Percentiles rank a stretch among this genome's conserved stretches.
Evolutionary conservation across 768 basidiomycete genomes (phyloP).

Genomic region (Termitomyces sp.): DNA sequence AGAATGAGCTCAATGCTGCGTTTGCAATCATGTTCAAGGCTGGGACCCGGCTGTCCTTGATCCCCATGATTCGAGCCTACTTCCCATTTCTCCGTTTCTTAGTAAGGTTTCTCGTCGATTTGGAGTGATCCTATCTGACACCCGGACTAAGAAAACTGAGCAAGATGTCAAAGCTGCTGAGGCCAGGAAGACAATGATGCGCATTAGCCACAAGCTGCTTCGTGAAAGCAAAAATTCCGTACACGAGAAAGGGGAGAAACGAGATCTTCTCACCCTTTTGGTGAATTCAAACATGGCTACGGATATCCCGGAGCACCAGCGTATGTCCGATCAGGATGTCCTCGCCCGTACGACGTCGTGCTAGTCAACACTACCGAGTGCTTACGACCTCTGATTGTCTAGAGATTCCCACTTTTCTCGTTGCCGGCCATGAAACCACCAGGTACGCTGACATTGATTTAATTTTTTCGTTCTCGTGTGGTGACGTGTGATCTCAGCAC

Average conservation of each 20-base stretch:
- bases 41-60: slow-evolving; percentile 24
- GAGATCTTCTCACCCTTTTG: slow-evolving; percentile 41
- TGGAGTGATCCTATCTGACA: background rate
- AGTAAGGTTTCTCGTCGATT: slow-evolving; percentile 17
- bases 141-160: slow-evolving; percentile 10
- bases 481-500: slow-evolving; percentile 21
- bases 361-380: background rate
- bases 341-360: slow-evolving; percentile 8
- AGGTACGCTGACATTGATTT: slow-evolving; percentile 20
- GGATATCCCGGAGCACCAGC: slow-evolving; percentile 24
- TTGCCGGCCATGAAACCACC: slow-evolving; percentile 45
- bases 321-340: slow-evolving; percentile 15
- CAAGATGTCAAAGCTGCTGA: slow-evolving; percentile 11
- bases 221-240: slow-evolving; percentile 32
- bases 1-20: slow-evolving; percentile 40
- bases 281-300: slow-evolving; percentile 50
- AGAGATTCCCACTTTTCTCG: slow-evolving; percentile 46
- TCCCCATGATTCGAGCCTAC: slow-evolving; percentile 20
- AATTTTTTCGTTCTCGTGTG: too few relatives aligned
- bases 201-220: slow-evolving; percentile 37
- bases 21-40: slow-evolving; percentile 40
- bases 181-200: slow-evolving; percentile 29
- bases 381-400: background rate
- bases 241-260: slow-evolving; percentile 18
- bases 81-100: slow-evolving; percentile 29